Evolutionary conservation across 768 basidiomycete species (phyloP), one percentile per base, ranked within the genome.

Genomic region (Pisolithus orientalis): DNA sequence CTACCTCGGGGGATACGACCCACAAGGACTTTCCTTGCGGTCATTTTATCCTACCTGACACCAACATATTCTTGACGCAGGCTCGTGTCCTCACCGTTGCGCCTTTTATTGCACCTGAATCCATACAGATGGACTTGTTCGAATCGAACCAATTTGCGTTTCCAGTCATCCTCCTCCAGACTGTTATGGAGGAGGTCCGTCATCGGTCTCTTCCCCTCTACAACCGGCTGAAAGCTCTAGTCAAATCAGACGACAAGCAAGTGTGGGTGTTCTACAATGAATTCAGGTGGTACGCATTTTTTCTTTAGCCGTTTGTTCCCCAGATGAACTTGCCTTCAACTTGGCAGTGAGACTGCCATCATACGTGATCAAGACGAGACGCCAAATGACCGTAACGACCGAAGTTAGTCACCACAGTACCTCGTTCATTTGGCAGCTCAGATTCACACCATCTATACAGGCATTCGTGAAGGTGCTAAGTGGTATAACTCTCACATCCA

Each of bases 121-220:
- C 10, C 14, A 7, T 47, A 5, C 59, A 96, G 90, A 97, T 98
- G 89, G 96, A 99, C 69, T 76, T 98, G 49, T 75, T 98, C 38
- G 89, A 93, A 66, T 90, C 88, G 0, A 71, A 78, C 1, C 72
- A 83, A 1, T 90, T 94, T 60, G 77, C 71, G 0, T 75, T 86
- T 0, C 92, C 94, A 0, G 83, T 97, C 50, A 85, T 99, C 51
- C 73, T 99, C 24, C 80, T 96, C 2, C 95, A 98, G 70, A 99
- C 95, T 0, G 94, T 97, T 2, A 75, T 98, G 49, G 90, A 96
- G 58, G 96, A 99, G 81, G 93, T 97, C 53, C 80, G 95, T 53
- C 96, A 98, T 65, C 80, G 96, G 17, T 93, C 90, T 1, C 71
- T 98, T 25, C 95, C 95, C 4, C 72, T 98, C 14, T 93, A 91